Conservation (phyloP, 768 basidiomycete species). For the Boletus sp. region DNA sequence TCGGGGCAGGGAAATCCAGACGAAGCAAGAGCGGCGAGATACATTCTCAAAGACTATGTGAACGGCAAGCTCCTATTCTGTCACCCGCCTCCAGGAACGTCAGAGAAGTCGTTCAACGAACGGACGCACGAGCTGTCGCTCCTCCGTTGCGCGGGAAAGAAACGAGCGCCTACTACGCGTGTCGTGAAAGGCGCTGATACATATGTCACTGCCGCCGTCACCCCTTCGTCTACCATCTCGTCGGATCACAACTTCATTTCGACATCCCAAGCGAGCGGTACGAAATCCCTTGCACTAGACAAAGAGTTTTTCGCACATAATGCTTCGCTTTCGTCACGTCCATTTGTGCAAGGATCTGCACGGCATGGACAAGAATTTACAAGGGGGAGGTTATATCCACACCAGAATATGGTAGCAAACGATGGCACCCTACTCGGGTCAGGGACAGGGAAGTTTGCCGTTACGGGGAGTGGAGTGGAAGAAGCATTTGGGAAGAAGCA, state of each 20-base stretch:
- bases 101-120: constrained; percentile 70
- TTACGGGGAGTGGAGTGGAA: constrained; percentile 38
- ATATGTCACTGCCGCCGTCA: constrained; percentile 45
- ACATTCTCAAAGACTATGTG: constrained; percentile 95
- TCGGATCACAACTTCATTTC: constrained; percentile 21
- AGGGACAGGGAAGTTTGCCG: constrained; percentile 38
- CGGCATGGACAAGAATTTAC: constrained; percentile 58
- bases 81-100: constrained; percentile 76
- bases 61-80: constrained; percentile 90
- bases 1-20: constrained; percentile 97
- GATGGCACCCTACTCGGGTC: constrained; percentile 66
- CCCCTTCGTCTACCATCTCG: not conserved
- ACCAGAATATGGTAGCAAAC: constrained; percentile 75
- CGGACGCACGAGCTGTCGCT: constrained; percentile 62
- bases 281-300: constrained; percentile 71
- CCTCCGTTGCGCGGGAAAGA: constrained; percentile 65
- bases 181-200: constrained; percentile 85
- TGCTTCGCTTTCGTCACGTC: constrained; percentile 48
- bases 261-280: constrained; percentile 33
- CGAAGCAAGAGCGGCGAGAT: constrained; percentile 89
- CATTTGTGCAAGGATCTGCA: constrained; percentile 61
- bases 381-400: constrained; percentile 68
- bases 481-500: constrained; percentile 64
- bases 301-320: constrained; percentile 74
- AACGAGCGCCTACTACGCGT: constrained; percentile 82